Conservation (phyloP, 495 filamentous ascomycete species). For the Aspergillus saccharolyticus region DNA sequence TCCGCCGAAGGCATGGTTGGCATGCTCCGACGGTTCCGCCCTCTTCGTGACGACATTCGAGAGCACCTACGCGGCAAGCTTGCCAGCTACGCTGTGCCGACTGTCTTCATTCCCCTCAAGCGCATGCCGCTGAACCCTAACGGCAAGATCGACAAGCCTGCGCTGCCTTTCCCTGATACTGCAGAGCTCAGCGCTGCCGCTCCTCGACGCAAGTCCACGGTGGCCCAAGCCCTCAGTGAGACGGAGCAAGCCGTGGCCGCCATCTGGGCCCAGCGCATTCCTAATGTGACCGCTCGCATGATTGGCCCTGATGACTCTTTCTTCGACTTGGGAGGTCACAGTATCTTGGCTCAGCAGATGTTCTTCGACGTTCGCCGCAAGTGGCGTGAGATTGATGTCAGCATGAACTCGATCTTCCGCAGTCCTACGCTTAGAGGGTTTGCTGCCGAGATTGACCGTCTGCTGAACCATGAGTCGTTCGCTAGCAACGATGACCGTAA, state of each 20-base stretch:
- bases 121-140: constrained; percentile 90
- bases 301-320: constrained; percentile 66
- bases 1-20: constrained; percentile 52
- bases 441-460: constrained; percentile 66
- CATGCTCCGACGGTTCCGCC: constrained; percentile 58
- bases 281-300: constrained; percentile 49
- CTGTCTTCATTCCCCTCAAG: constrained; percentile 70
- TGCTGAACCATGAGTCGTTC: constrained; percentile 39
- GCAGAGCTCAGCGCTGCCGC: constrained; percentile 47
- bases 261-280: constrained; percentile 59
- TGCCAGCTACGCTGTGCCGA: constrained; percentile 76
- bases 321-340: constrained; percentile 86
- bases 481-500: constrained; percentile 26
- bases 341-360: constrained; percentile 82
- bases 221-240: constrained; percentile 43
- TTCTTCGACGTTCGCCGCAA: constrained; percentile 63
- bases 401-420: constrained; percentile 72
- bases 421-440: constrained; percentile 70
- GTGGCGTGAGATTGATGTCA: constrained; percentile 60
- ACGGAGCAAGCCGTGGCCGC: constrained; percentile 64
- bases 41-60: constrained; percentile 68
- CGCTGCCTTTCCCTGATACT: constrained; percentile 84
- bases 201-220: constrained; percentile 33
- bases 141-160: constrained; percentile 88
- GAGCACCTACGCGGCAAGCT: constrained; percentile 71